Percentiles rank a stretch among this genome's conserved stretches.
Conservation (phyloP, 1,284 basidiomycete genomes). For the Boletus holoroseus region DNA sequence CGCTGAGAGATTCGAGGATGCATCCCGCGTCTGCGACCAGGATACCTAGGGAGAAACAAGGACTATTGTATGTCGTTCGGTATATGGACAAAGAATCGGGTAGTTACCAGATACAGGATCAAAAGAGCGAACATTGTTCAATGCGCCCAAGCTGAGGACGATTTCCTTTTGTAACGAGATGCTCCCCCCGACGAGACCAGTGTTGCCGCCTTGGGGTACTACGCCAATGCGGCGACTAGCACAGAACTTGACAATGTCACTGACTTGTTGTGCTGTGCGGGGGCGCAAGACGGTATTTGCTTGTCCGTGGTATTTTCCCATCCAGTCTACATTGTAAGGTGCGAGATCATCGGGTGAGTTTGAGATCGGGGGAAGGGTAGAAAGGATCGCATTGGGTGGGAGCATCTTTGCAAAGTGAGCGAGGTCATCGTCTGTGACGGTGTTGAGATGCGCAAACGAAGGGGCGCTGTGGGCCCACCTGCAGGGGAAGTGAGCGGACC, state of each 20-base stretch:
- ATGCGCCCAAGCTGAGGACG: conserved; percentile 76
- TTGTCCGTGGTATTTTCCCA: conserved; percentile 89
- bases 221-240: conserved; percentile 75
- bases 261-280: conserved; percentile 83
- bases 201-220: conserved; percentile 98
- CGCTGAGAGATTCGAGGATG: conserved; percentile 87
- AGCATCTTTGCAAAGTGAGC: conserved; percentile 61
- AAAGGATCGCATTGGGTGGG: conserved; percentile 54
- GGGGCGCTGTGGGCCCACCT: conserved; percentile 21
- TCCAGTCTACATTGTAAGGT: conserved; percentile 92
- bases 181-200: conserved; percentile 95
- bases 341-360: conserved; percentile 63
- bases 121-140: conserved; percentile 86
- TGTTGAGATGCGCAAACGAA: conserved; percentile 34
- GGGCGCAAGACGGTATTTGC: conserved; percentile 87
- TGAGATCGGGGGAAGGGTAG: conserved; percentile 52
- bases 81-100: conserved; percentile 11
- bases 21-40: conserved; percentile 87
- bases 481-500: neutral
- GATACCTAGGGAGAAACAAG: conserved; percentile 44
- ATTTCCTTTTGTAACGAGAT: conserved; percentile 90
- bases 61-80: conserved; percentile 5
- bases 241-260: conserved; percentile 83
- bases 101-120: conserved; percentile 81
- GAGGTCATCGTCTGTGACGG: conserved; percentile 53